These are phyloP conservation scores for Hibiscus mutabilis DNA, from an alignment of 345 rosid species.

Conservation along the genomic window DNA sequence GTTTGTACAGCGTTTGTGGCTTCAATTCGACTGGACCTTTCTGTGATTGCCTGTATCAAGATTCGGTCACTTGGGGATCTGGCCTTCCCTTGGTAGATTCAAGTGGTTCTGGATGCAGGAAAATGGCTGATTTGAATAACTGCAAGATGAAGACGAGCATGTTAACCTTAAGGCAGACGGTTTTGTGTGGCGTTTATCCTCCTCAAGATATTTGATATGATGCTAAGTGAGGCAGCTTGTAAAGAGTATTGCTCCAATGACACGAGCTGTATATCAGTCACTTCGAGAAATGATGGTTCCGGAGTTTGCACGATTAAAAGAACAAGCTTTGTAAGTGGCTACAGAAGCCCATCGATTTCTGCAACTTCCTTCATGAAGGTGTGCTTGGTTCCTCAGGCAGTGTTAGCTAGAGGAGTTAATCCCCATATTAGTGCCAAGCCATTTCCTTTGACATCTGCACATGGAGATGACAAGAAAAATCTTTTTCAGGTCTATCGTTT, in stretches of 20 bases:
- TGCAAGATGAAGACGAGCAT: constrained; percentile 29
- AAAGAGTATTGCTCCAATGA: constrained; percentile 33
- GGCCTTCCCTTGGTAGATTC: constrained; percentile 14
- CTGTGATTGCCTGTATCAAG: constrained; percentile 24
- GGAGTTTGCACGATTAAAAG: constrained; percentile 30
- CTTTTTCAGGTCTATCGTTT: constrained; percentile 17
- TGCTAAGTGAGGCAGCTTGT: constrained; percentile 30
- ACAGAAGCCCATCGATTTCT: constrained; percentile 19
- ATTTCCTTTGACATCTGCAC: constrained; percentile 15
- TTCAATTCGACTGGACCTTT: constrained; percentile 24
- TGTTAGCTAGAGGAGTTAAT: constrained; percentile 23
- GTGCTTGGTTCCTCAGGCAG: constrained; percentile 34
- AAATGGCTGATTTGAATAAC: constrained; percentile 30
- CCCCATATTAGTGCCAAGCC: constrained; percentile 2
- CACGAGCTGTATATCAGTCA: constrained; percentile 27
- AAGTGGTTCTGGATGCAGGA: constrained; percentile 21
- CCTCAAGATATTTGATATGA: constrained; percentile 27
- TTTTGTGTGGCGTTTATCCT: constrained; percentile 30
- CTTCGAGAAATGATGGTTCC: constrained; percentile 33
- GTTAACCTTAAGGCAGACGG: constrained; percentile 20
- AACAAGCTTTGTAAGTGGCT: constrained; percentile 28
- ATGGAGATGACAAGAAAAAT: constrained; percentile 11
- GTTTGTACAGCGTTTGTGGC: constrained; percentile 31
- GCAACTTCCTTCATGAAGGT: constrained; percentile 29
- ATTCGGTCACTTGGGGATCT: constrained; percentile 14